phyloP scores from a whole-genome alignment of 2,329 filamentous ascomycete species.

The Colletotrichum musae region DNA sequence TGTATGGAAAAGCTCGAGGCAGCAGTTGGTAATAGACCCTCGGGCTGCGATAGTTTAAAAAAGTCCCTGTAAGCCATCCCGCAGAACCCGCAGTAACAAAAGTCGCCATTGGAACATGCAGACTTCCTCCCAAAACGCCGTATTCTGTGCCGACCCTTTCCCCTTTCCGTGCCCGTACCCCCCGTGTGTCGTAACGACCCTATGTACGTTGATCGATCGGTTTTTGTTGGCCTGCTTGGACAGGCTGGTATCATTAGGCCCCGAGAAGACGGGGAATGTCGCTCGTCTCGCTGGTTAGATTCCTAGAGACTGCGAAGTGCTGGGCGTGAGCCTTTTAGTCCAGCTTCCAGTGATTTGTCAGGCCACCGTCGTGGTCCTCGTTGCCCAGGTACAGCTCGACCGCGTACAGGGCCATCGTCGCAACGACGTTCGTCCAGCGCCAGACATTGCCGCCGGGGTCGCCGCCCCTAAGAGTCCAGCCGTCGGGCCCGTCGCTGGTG shows the following conservation, averaged over 20 bases:
- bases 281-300: not conserved
- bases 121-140: slow-evolving; percentile 41
- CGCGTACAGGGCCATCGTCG: slow-evolving; percentile 91
- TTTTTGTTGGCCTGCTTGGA: slow-evolving; percentile 29
- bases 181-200: slow-evolving; percentile 36
- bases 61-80: slow-evolving; percentile 18
- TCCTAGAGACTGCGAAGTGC: not conserved
- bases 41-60: slow-evolving; percentile 12
- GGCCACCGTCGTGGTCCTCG: slow-evolving; percentile 80
- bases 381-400: slow-evolving; percentile 91
- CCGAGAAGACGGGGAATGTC: not conserved
- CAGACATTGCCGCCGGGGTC: slow-evolving; percentile 88
- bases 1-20: slow-evolving; percentile 27
- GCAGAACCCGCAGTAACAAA: slow-evolving; percentile 25
- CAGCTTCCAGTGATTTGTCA: slow-evolving; percentile 91
- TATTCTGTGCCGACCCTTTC: slow-evolving; percentile 39
- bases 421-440: slow-evolving; percentile 93
- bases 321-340: slow-evolving; percentile 70
- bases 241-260: slow-evolving; percentile 31
- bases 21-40: slow-evolving; percentile 12
- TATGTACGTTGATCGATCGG: slow-evolving; percentile 39
- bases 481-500: slow-evolving; percentile 76
- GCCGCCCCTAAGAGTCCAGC: slow-evolving; percentile 90
- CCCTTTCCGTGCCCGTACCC: slow-evolving; percentile 30
- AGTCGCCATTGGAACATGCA: slow-evolving; percentile 38